These are phyloP conservation scores for Pseudocercospora vitis DNA, from an alignment of 2,329 filamentous ascomycete species.

Conservation along the genomic window DNA sequence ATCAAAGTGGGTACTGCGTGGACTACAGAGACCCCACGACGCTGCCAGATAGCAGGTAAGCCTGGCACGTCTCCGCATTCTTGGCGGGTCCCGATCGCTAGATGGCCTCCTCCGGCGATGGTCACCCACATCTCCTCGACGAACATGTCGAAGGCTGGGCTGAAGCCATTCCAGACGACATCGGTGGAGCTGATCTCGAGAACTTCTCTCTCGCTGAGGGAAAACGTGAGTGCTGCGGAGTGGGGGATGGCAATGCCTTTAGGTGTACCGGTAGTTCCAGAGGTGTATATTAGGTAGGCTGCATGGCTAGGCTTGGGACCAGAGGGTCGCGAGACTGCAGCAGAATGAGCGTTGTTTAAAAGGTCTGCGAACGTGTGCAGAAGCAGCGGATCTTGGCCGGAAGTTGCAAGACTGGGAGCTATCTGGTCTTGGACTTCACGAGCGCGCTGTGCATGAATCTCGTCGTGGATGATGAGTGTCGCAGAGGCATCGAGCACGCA, in stretches of 20 bases:
- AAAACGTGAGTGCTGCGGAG: slow-evolving; percentile 24
- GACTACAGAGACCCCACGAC: slow-evolving; percentile 24
- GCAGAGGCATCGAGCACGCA: slow-evolving; percentile 25
- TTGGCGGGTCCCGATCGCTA: slow-evolving; percentile 26
- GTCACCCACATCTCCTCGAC: slow-evolving; percentile 32
- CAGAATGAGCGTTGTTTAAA: background rate
- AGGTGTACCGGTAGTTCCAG: slow-evolving; percentile 32
- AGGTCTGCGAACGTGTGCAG: slow-evolving; percentile 19
- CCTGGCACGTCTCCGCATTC: slow-evolving; percentile 24
- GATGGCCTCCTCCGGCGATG: slow-evolving; percentile 27
- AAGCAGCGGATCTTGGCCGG: slow-evolving; percentile 8
- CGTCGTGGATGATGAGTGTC: slow-evolving; percentile 24
- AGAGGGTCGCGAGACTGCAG: background rate
- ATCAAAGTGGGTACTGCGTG: slow-evolving; percentile 30
- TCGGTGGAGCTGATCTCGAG: slow-evolving; percentile 21
- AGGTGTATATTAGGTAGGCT: slow-evolving; percentile 35
- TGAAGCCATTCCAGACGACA: slow-evolving; percentile 28
- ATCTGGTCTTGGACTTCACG: slow-evolving; percentile 19
- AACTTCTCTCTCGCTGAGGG: slow-evolving; percentile 26
- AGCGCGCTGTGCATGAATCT: slow-evolving; percentile 20
- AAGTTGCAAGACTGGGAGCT: background rate
- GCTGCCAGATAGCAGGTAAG: slow-evolving; percentile 23
- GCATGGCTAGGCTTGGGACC: slow-evolving; percentile 23
- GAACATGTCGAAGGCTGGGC: slow-evolving; percentile 31
- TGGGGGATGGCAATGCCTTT: slow-evolving; percentile 32